Evolutionary conservation across 441 rosid species (phyloP), one percentile per base, ranked within the genome.

Genomic region (Pelargonium hybrid): DNA sequence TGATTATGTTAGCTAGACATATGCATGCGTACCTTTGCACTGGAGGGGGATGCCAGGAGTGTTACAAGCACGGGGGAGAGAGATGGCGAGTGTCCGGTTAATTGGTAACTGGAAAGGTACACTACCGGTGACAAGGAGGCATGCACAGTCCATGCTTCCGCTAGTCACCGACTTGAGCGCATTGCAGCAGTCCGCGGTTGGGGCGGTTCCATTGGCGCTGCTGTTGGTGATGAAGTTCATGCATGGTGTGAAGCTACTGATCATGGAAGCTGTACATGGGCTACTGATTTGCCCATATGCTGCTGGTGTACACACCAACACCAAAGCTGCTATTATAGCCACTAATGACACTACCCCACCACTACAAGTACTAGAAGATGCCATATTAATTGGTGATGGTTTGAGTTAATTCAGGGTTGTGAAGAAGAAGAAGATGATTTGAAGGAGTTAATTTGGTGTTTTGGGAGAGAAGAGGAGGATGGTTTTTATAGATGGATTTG

Each of bases 21-120:
- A 37, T 43, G 20, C 21, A 37, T 5, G 50, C n/a, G 29, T 71
- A 78, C 91, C 86, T 85, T 86, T 79, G 90, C 98, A 91, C 56
- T 90, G 93, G 75, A 93, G 74, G 11, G 97, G 93, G 68, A 91
- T 88, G 7, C 87, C 82, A 10, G 91, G 84, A 94, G 88, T 87
- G 87, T 91, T 91, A 69, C 97, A 91, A 34, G 94, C 89, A 0
- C 89, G 88, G 8, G 98, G 97, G 56, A 93, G 96, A 57, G 90
- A 82, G 54, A 93, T 78, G 52, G 96, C 96, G 18, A 90, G 85
- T 72, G 88, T 82, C 56, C 91, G 86, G 78, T 88, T 91, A 78
- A 91, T 78, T 11, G 98, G 97, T 25, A 90, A 13, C 20, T 74
- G 84, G 70, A 90, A 83, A 3, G 98, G 96, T 57, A 90, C 79